phyloP scores from a whole-genome alignment of 495 filamentous ascomycete genomes.

The Hypoxylon crocopeplum region DNA sequence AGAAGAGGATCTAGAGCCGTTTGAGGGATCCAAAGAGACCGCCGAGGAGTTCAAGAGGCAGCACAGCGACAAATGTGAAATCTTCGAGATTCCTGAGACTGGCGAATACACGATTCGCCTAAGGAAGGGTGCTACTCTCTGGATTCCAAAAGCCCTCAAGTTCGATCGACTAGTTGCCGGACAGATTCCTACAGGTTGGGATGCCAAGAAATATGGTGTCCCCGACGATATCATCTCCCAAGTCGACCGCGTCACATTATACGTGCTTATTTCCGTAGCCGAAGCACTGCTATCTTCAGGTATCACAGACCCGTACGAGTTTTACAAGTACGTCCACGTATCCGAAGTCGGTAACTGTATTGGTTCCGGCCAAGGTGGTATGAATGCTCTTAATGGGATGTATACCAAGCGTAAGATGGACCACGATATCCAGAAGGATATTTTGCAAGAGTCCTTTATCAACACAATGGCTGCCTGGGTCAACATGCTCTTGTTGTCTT shows the following conservation, averaged over 20 bases:
- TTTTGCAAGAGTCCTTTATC: constrained; percentile 99
- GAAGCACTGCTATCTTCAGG: constrained; percentile 89
- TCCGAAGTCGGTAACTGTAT: constrained; percentile 98
- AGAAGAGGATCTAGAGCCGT: constrained; percentile 93
- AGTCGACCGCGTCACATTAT: constrained; percentile 95
- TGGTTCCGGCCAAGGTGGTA: constrained; percentile 96
- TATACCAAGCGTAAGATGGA: constrained; percentile 97
- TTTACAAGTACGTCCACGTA: constrained; percentile 99
- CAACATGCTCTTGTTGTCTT: constrained; percentile 97
- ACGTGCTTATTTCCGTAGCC: constrained; percentile 89
- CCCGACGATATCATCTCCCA: constrained; percentile 97
- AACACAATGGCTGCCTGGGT: constrained; percentile 99
- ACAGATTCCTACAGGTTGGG: constrained; percentile 96
- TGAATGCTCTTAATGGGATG: constrained; percentile 91
- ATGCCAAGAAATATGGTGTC: constrained; percentile 92
- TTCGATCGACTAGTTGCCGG: constrained; percentile 98
- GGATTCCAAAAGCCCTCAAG: constrained; percentile 94
- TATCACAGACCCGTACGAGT: constrained; percentile 99
- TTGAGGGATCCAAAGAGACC: constrained; percentile 96
- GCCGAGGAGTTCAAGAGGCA: constrained; percentile 96
- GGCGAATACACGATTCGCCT: constrained; percentile 94
- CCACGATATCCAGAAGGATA: constrained; percentile 98
- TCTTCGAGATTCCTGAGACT: constrained; percentile 93
- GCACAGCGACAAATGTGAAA: constrained; percentile 96
- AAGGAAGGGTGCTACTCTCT: constrained; percentile 90